Percentiles rank a stretch among this genome's conserved stretches.
Evolutionary conservation across 2,329 filamentous ascomycete species (phyloP).

Genomic region (Leptoxyphium fumago): DNA sequence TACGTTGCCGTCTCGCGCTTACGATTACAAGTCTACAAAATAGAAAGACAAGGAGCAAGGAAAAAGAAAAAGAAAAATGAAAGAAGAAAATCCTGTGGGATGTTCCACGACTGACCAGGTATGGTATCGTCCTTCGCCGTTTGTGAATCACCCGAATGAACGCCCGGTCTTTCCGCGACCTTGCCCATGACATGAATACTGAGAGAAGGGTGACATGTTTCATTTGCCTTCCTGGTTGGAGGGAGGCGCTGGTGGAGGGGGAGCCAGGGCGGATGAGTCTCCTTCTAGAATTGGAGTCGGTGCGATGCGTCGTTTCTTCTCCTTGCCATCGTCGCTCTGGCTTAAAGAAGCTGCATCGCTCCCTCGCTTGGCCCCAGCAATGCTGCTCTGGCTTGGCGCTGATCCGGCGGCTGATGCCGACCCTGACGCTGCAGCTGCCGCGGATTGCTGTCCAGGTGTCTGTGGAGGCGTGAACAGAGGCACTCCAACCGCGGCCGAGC

Average conservation of each 20-base stretch:
- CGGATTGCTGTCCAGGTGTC: conserved; percentile 45
- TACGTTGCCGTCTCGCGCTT: too few species aligned
- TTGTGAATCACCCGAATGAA: too few species aligned
- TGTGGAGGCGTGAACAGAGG: conserved; percentile 82
- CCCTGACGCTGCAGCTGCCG: conserved; percentile 36
- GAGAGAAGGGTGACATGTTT: neutral
- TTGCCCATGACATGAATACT: too few species aligned
- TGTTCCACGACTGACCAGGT: too few species aligned
- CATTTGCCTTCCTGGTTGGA: neutral
- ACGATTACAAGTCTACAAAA: too few species aligned
- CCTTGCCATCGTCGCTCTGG: neutral
- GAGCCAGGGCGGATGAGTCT: neutral
- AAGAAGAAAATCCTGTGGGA: too few species aligned
- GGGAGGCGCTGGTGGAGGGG: neutral
- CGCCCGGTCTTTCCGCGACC: too few species aligned
- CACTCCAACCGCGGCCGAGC: conserved; percentile 31
- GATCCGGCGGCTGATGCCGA: conserved; percentile 17
- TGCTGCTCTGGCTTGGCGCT: neutral
- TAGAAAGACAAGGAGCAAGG: too few species aligned
- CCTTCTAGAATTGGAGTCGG: conserved; percentile 1
- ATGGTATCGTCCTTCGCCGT: too few species aligned
- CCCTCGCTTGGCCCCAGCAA: neutral
- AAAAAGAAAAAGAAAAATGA: too few species aligned
- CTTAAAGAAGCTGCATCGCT: neutral
- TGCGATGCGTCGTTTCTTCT: neutral